Evolutionary conservation across 2,329 filamentous ascomycete species (phyloP).

Genomic region (Biscogniauxia sp.): DNA sequence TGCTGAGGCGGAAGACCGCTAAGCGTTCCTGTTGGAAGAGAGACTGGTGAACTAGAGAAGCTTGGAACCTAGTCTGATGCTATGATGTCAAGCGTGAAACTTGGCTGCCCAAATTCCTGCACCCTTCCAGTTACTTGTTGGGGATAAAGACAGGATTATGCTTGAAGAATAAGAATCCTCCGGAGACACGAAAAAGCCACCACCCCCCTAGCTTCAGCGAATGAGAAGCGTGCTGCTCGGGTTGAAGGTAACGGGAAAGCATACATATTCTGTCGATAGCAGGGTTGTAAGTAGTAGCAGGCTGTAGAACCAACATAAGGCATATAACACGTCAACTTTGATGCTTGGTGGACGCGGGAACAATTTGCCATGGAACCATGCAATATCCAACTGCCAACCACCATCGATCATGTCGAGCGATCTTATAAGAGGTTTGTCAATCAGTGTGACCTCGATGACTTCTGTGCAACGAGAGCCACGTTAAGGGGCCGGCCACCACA

Average conservation of each 20-base stretch:
- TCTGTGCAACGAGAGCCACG: background rate
- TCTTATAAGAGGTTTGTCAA: background rate
- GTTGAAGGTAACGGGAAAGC: too few relatives aligned
- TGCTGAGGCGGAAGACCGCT: background rate
- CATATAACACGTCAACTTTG: background rate
- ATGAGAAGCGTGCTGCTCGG: background rate
- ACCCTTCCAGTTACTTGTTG: background rate
- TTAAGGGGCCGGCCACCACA: background rate
- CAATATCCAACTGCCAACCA: background rate
- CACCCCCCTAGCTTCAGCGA: background rate
- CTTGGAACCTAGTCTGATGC: background rate
- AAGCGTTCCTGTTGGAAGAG: background rate
- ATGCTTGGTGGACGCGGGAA: background rate
- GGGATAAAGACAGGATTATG: background rate
- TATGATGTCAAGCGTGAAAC: constrained; percentile 1
- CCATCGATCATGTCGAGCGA: background rate
- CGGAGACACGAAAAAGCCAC: background rate
- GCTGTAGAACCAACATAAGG: background rate
- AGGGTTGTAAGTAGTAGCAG: background rate
- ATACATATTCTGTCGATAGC: background rate
- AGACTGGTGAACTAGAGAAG: background rate
- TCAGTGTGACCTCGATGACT: background rate
- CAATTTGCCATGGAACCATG: background rate
- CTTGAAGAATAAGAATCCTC: background rate
- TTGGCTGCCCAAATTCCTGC: background rate